Evolutionary conservation across 495 filamentous ascomycete species (phyloP), one percentile per base, ranked within the genome.

Genomic region (Aspergillus incahuasiensis): DNA sequence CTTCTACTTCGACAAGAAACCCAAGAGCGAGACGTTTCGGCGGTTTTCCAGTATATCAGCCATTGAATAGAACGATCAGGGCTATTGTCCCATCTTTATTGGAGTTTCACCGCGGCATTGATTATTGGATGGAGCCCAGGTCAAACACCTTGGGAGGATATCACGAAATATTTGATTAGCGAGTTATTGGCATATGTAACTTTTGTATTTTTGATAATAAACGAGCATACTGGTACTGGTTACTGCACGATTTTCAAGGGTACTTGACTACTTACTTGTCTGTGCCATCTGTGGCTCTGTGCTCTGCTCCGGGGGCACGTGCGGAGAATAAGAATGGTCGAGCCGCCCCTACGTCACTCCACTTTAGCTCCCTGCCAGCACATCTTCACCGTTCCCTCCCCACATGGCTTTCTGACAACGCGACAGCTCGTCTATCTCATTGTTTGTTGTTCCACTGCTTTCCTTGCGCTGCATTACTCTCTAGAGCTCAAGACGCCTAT

Each of bases 41-140:
- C 92, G 35, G 90, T 96, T 52, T 99, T 97, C 69, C 94, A 98
- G 81, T 98, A 96, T 73, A 98, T 98, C 61, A 96, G 92, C 61
- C 94, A 97, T 77, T 89, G 67, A 79, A 56, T 38, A 50, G 11
- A 32, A 16, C 7, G 24, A 24, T 53, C 46, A 49, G 46, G 15
- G 18, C 35, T 11, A 5, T 56, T 48, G 44, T 38, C 34, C 12
- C 42, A 40, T 19, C 1, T 49, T 56, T 38, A 50, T 56, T 46
- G 54, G 25, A 19, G 15, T 30, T 42, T 41, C 32, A 32, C 19
- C 1, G 35, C 25, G 18, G 38, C 40, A 50, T 49, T 18, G 18
- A 38, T 12, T 56, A 56, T 50, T 50, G 54, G 54, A 43, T 46
- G 15, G 24, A 41, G 30, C 40, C 35, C 21, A 39, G 39, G 21